A percentile compares a stretch with the other conserved stretches of the same genome.
phyloP scores from a whole-genome alignment of 2,329 filamentous ascomycete genomes.

The Thielaviopsis euricoi region DNA sequence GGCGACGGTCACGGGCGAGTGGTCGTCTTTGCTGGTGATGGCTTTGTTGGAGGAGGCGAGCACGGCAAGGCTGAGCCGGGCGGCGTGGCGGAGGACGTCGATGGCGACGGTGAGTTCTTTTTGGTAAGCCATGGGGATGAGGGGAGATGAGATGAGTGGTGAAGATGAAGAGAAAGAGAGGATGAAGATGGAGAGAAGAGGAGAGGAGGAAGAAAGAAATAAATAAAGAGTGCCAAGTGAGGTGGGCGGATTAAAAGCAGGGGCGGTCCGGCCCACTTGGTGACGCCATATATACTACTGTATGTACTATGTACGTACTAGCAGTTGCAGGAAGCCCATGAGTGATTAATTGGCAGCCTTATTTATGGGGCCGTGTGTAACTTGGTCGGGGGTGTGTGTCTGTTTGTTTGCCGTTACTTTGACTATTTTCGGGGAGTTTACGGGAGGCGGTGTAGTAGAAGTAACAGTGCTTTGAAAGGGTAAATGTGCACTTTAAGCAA shows the following conservation, averaged over 20 bases:
- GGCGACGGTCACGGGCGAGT: constrained; percentile 40
- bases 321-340: constrained; percentile 66
- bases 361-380: background rate
- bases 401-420: no score
- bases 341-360: constrained; percentile 37
- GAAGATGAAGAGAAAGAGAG: no score
- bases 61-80: constrained; percentile 32
- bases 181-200: background rate
- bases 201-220: background rate
- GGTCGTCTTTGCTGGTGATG: constrained; percentile 34
- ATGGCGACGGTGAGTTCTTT: constrained; percentile 28
- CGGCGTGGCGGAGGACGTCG: constrained; percentile 27
- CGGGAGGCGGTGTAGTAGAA: no score
- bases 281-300: background rate
- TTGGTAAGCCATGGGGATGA: constrained; percentile 17
- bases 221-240: background rate
- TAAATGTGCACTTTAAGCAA: no score
- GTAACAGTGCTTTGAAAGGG: no score
- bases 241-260: background rate
- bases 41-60: constrained; percentile 32
- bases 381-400: no score
- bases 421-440: no score
- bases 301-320: no score
- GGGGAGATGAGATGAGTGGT: no score
- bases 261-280: background rate